Evolutionary conservation across 257 asterid species (phyloP).

Genomic region (Handroanthus guayacan): DNA sequence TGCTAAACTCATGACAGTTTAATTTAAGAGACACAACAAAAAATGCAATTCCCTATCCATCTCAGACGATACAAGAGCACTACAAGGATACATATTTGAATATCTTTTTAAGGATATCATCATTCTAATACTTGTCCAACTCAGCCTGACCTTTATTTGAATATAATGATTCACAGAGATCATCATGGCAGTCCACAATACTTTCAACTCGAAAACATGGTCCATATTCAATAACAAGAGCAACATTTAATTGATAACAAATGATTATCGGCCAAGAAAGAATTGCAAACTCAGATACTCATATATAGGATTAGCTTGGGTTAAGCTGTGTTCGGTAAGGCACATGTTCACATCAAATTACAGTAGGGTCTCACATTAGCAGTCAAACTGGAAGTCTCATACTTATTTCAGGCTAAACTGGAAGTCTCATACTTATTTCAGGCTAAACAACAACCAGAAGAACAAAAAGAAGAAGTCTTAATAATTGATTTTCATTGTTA

Average conservation of each 20-base stretch:
- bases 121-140: background rate
- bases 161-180: constrained; percentile 4
- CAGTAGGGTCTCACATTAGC: background rate
- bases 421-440: background rate
- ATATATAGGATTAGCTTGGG: constrained; percentile 1
- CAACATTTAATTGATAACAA: constrained; percentile 1
- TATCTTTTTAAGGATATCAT: background rate
- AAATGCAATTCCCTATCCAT: constrained; percentile 3
- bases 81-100: too few relatives aligned
- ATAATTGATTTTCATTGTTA: constrained; percentile 1
- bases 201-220: background rate
- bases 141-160: background rate
- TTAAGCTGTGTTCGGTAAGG: constrained; percentile 1
- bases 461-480: background rate
- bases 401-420: background rate
- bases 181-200: background rate
- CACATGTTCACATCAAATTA: background rate
- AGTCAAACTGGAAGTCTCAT: background rate
- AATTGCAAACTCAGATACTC: background rate
- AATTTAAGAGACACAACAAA: constrained; percentile 24
- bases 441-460: background rate
- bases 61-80: background rate
- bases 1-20: constrained; percentile 17
- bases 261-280: background rate
- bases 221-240: background rate